phyloP scores from a whole-genome alignment of 2,329 filamentous ascomycete genomes.

The Sporothrix inflata region DNA sequence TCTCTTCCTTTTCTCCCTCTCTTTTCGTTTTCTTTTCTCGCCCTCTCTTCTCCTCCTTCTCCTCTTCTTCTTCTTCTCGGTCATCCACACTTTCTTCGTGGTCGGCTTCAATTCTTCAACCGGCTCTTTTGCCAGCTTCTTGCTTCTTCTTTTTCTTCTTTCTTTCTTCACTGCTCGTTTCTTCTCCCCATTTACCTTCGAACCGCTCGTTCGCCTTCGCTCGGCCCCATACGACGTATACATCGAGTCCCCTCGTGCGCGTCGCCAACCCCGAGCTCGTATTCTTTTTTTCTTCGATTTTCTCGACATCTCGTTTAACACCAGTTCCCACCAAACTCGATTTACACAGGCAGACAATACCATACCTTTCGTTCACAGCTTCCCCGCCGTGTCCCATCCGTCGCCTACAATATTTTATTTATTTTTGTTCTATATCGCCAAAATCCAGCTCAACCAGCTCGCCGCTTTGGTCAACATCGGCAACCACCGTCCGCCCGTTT shows the following conservation, averaged over 20 bases:
- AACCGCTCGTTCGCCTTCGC: constrained; percentile 16
- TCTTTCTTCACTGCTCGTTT: constrained; percentile 14
- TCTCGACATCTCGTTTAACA: neutral
- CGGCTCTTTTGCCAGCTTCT: constrained; percentile 44
- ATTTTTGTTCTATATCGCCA: constrained; percentile 10
- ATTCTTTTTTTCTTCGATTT: neutral
- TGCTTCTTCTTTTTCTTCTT: constrained; percentile 40
- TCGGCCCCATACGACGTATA: neutral
- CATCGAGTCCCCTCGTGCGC: neutral
- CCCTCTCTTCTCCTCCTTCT: constrained; percentile 26
- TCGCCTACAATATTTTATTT: constrained; percentile 17
- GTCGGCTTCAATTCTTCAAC: constrained; percentile 27
- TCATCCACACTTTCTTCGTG: constrained; percentile 39
- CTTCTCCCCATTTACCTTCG: neutral
- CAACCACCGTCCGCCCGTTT: neutral
- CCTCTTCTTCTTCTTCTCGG: constrained; percentile 44
- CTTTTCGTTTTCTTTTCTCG: constrained; percentile 32
- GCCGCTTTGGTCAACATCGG: neutral
- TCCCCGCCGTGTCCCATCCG: neutral
- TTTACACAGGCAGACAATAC: constrained; percentile 17
- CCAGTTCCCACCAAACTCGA: neutral
- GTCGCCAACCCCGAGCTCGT: constrained; percentile 4
- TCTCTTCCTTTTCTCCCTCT: constrained; percentile 20
- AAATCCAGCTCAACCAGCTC: neutral
- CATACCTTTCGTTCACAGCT: neutral